phyloP scores from a whole-genome alignment of 139 green algal genomes.

The Asterochloris erici region DNA sequence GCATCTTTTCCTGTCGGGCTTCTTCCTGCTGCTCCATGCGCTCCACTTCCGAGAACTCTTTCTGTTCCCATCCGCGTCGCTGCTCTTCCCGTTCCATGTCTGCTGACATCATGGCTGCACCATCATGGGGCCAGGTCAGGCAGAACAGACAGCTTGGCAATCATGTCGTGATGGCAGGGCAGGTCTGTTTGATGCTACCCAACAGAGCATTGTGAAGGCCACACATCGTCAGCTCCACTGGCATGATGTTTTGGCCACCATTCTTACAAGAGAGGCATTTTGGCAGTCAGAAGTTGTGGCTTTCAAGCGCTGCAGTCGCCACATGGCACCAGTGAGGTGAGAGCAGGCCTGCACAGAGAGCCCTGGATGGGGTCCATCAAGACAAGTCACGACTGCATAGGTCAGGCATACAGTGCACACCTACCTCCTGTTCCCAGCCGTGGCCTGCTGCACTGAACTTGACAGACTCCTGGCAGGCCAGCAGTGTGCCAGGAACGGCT shows the following conservation, averaged over 20 bases:
- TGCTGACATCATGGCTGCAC: slow-evolving; percentile 45
- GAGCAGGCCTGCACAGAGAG: no score
- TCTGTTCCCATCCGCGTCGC: slow-evolving; percentile 51
- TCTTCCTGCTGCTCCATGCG: slow-evolving; percentile 22
- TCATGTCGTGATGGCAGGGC: neutral
- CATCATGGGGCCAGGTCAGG: neutral
- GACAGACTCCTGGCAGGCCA: no score
- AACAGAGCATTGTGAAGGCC: neutral
- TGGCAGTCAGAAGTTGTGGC: neutral
- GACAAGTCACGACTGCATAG: no score
- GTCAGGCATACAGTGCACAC: no score
- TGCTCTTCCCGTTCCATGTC: slow-evolving; percentile 58
- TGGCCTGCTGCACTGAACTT: no score
- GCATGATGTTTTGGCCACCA: neutral
- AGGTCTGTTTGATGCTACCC: neutral
- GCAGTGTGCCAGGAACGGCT: no score
- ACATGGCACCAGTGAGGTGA: no score
- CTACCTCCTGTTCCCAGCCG: no score
- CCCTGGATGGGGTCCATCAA: no score
- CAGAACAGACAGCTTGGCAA: neutral
- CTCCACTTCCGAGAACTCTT: slow-evolving; percentile 24
- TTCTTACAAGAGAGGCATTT: neutral
- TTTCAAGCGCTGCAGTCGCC: no score
- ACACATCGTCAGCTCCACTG: neutral
- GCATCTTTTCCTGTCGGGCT: neutral